Base-by-base conservation (phyloP, 2,329 filamentous ascomycete species). In the Xylariaceae sp. region DNA sequence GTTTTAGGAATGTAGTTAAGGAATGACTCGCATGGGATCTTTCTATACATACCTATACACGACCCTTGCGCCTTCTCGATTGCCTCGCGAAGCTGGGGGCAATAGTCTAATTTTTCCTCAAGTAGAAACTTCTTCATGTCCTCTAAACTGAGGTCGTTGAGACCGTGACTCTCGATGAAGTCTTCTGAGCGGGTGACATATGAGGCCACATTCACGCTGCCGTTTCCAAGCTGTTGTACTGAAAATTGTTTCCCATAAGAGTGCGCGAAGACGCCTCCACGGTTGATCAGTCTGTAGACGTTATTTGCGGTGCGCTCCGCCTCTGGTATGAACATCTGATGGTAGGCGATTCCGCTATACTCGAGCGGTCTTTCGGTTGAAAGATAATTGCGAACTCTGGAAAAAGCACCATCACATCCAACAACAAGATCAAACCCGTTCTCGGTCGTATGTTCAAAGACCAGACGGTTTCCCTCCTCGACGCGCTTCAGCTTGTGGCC, bases 171-270 rank as follows among this genome's bases (percentile, higher is more conserved):
- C 18, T 42, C 17, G n/a, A 42, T 42, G 14, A 14, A 42, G 40
- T 42, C 40, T 18, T 42, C 40, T 16, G 40, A n/a, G 14, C 17
- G 14, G 40, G 18, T n/a, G 11, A 18, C 18, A 12, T 5, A 36
- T 12, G 36, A 75, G 60, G 36, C 36, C 11, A 42, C 14, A n/a
- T 68, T 67, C 22, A 82, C 59, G 56, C 71, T 75, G 9, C 75
- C 76, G 51, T 81, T 74, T 34, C 80, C 80, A 58, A 74, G 69
- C 50, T 75, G 72, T 64, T 80, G 77, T 13, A 64, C 60, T 9
- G 66, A 58, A 12, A 81, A 51, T 34, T 70, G 68, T 47, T 71
- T 67, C 10, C 73, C 73, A 19, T 77, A 73, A 12, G 64, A 64
- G 51, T 71, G 69, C 2, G 69, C 71, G 57, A 80, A 80, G 14